Evolutionary conservation across 768 basidiomycete genomes (phyloP).

Genomic region (Pleurotus eryngii): DNA sequence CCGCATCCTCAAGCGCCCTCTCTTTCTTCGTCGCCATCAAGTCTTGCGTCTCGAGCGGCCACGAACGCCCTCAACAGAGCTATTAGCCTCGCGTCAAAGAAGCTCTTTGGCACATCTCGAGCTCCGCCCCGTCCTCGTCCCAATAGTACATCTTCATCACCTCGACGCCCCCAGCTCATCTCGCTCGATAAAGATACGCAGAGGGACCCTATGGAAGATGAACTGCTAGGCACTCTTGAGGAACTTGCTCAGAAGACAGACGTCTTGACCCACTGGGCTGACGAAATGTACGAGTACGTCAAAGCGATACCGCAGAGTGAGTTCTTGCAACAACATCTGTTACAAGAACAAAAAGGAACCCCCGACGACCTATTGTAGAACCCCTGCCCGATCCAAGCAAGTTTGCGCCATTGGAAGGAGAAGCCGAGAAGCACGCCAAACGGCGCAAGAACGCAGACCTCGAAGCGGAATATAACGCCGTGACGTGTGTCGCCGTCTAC

Average conservation of each 20-base stretch:
- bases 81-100: conserved; percentile 76
- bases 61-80: conserved; percentile 78
- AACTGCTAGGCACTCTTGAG: conserved; percentile 76
- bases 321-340: conserved; percentile 24
- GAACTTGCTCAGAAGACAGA: conserved; percentile 95
- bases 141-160: conserved; percentile 48
- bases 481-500: conserved; percentile 85
- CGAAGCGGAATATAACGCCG: conserved; percentile 79
- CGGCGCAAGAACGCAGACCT: conserved; percentile 69
- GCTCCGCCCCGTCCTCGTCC: conserved; percentile 34
- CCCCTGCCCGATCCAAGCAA: conserved; percentile 79
- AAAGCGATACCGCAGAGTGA: conserved; percentile 81
- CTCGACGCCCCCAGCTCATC: conserved; percentile 54
- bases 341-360: background rate
- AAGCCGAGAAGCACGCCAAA: conserved; percentile 66
- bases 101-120: conserved; percentile 62
- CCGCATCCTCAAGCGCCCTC: conserved; percentile 52
- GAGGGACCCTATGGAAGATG: conserved; percentile 76
- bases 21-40: conserved; percentile 64
- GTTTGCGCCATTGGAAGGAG: conserved; percentile 67
- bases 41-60: conserved; percentile 56
- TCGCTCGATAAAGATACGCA: conserved; percentile 40
- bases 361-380: conserved; percentile 38
- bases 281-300: conserved; percentile 89
- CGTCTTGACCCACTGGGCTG: conserved; percentile 90